Evolutionary conservation across 495 filamentous ascomycete species (phyloP).

Genomic region (Annulohypoxylon stygium): DNA sequence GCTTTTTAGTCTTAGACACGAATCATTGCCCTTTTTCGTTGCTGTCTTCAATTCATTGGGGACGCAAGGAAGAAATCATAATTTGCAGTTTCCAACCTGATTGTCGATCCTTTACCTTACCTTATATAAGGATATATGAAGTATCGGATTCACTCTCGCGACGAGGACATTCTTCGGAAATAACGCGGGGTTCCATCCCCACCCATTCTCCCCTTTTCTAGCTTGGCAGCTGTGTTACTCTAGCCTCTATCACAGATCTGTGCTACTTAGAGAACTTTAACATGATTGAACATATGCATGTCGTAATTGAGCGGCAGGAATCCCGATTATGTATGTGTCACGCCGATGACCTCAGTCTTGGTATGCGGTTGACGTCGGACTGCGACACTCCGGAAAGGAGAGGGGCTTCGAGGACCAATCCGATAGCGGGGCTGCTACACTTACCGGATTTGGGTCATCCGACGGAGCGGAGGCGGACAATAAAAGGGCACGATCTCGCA

Average conservation of each 20-base stretch:
- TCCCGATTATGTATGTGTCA: not conserved
- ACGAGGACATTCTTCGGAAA: too few relatives aligned
- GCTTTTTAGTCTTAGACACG: not conserved
- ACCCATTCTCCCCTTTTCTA: not conserved
- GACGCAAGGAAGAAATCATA: slow-evolving; percentile 24
- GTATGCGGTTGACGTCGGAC: slow-evolving; percentile 6
- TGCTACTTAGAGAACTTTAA: not conserved
- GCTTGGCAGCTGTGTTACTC: not conserved
- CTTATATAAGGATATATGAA: too few relatives aligned
- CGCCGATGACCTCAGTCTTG: slow-evolving; percentile 17
- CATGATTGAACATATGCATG: not conserved
- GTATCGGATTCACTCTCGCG: too few relatives aligned
- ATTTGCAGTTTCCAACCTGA: not conserved
- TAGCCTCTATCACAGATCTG: not conserved
- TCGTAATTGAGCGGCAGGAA: not conserved
- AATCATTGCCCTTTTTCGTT: slow-evolving; percentile 29
- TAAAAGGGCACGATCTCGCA: slow-evolving; percentile 3
- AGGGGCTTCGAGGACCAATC: slow-evolving; percentile 8
- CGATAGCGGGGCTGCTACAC: slow-evolving; percentile 10
- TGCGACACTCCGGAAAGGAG: not conserved
- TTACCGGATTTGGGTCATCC: slow-evolving; percentile 22
- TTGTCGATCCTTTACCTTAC: too few relatives aligned
- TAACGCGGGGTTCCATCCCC: not conserved
- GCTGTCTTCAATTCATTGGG: slow-evolving; percentile 32
- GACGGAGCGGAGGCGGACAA: slow-evolving; percentile 16